Conservation (phyloP, 208 protist species). For the Acanthamoeba royreba region DNA sequence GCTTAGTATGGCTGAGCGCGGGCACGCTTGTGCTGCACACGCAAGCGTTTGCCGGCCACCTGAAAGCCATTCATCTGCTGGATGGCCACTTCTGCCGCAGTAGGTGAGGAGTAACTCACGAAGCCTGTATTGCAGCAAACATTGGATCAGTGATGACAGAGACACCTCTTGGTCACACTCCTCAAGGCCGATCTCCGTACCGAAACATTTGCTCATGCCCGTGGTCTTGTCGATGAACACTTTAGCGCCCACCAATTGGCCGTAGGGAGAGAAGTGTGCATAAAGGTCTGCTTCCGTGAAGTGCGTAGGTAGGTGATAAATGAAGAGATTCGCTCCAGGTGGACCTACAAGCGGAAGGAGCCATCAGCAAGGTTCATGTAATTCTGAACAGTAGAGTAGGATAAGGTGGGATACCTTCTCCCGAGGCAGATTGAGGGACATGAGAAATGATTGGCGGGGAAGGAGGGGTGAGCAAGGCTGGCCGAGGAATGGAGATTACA, state of each 20-base stretch:
- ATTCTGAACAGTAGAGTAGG: background rate
- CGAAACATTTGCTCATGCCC: conserved; percentile 69
- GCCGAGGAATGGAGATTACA: no score
- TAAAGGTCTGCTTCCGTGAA: conserved; percentile 56
- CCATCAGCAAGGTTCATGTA: background rate
- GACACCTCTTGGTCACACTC: background rate
- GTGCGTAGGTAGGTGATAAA: conserved; percentile 68
- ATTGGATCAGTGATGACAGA: background rate
- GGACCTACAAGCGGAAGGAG: background rate
- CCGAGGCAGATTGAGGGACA: no score
- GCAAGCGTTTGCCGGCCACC: conserved; percentile 58
- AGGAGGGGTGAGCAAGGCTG: no score
- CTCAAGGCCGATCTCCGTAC: no score
- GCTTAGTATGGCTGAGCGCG: conserved; percentile 58
- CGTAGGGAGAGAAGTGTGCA: conserved; percentile 58
- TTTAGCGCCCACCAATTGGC: conserved; percentile 65
- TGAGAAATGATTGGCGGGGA: no score
- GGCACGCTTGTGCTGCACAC: conserved; percentile 57
- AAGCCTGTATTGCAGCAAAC: conserved; percentile 67
- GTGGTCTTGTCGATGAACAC: conserved; percentile 73
- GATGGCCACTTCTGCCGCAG: conserved; percentile 57
- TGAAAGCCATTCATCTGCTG: conserved; percentile 58
- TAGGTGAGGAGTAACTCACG: conserved; percentile 59
- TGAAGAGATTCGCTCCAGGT: conserved; percentile 66
- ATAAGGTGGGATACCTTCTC: background rate